Percentiles rank a stretch among this genome's conserved stretches.
phyloP scores from a whole-genome alignment of 495 filamentous ascomycete genomes.

The Cercophora newfieldiana region DNA sequence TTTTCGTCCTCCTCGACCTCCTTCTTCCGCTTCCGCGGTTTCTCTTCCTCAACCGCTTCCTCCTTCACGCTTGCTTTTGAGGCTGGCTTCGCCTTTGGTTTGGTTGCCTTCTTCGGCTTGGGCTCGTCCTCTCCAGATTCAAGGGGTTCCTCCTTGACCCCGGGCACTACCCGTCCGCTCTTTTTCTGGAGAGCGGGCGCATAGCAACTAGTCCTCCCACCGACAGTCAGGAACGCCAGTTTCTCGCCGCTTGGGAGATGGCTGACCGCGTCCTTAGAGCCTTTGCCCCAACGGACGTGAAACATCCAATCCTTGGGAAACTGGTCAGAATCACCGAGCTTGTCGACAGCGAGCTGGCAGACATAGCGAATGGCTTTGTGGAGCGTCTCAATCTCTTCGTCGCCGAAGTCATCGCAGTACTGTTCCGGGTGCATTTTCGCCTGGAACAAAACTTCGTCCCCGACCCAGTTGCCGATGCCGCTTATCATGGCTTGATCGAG shows the following conservation, averaged over 20 bases:
- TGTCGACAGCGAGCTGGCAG: conserved; percentile 74
- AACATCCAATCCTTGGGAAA: conserved; percentile 94
- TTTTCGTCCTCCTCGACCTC: conserved; percentile 13
- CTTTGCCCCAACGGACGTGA: conserved; percentile 87
- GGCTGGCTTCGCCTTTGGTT: conserved; percentile 24
- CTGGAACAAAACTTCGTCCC: conserved; percentile 87
- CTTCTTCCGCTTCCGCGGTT: conserved; percentile 11
- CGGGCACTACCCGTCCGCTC: conserved; percentile 37
- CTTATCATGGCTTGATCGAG: conserved; percentile 88
- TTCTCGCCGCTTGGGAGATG: conserved; percentile 79
- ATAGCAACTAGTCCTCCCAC: conserved; percentile 84
- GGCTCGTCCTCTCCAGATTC: conserved; percentile 27
- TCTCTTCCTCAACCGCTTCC: background rate
- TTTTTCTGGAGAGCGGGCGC: conserved; percentile 87
- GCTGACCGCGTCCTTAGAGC: conserved; percentile 68
- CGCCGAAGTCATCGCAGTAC: conserved; percentile 77
- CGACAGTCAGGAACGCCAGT: conserved; percentile 80
- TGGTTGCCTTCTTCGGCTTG: conserved; percentile 30
- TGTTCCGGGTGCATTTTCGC: conserved; percentile 88
- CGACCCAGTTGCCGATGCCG: conserved; percentile 97
- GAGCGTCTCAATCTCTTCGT: conserved; percentile 68
- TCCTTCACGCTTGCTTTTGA: conserved; percentile 15
- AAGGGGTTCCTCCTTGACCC: conserved; percentile 38
- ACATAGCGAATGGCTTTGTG: conserved; percentile 75
- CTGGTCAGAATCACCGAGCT: conserved; percentile 74